Base-by-base conservation (phyloP, 768 basidiomycete species). In the Obba rivulosa region DNA sequence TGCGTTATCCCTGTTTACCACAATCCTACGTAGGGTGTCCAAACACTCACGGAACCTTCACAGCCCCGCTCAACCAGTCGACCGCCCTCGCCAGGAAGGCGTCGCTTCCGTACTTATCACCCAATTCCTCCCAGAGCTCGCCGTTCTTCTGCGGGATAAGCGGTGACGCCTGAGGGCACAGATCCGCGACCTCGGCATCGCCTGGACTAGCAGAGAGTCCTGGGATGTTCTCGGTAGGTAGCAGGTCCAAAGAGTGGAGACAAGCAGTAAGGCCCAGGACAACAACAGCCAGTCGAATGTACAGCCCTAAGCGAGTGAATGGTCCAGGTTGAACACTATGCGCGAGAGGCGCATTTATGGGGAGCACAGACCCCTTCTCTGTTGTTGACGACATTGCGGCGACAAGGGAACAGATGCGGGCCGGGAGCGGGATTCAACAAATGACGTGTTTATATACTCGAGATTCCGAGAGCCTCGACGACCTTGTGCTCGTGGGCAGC, bases 141-240 rank as follows among this genome's bases (percentile, higher is more conserved):
- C 35, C 57, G 45, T 73, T 66, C 55, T 60, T 66, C 31, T 55
- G 45, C 16, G 72, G 74, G 0, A 62, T 52, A 22, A 69, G 45
- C n/a, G 58, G 56, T 2, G 62, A 52, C 0, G 41, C 62, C 45
- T 75, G 73, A 11, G 71, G 63, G 45, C 73, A 75, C 43, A 64
- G 35, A 18, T 54, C 45, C 16, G 42, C 43, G 34, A 45, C 43
- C 13, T 25, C 42, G 1, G 25, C 51, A 22, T 24, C 21, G 8
- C 37, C 43, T 7, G 20, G 28, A 16, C 39, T 46, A 25, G 21
- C 47, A 16, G 20, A 44, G 16, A 14, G 4, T 10, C 13, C 21
- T 8, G 7, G 23, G 21, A 36, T 8, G 18, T 22, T 13, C 3
- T 8, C 36, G 13, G 34, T 21, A 20, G 40, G 31, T 11, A 24